A percentile compares a stretch with the other conserved stretches of the same genome.
Evolutionary conservation across 2,329 filamentous ascomycete genomes (phyloP).

Genomic region (Penicillium olsonii): DNA sequence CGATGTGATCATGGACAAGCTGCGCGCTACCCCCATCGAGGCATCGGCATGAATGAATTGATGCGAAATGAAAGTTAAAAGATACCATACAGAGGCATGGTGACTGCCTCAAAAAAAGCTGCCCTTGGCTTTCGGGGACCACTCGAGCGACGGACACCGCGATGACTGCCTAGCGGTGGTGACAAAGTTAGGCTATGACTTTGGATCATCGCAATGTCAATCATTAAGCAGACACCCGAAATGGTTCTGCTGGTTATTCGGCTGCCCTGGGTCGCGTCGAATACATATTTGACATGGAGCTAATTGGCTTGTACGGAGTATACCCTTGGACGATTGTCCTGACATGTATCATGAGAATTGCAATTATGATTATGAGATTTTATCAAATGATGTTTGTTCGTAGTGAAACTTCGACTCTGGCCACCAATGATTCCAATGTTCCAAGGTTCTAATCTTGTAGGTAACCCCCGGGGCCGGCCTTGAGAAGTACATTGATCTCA

Average conservation of each 20-base stretch:
- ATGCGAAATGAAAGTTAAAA: background rate
- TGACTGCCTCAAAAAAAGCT: background rate
- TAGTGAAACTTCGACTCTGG: no score
- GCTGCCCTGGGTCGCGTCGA: conserved; percentile 1
- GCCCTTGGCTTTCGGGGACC: background rate
- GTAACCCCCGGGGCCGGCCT: no score
- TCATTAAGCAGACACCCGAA: conserved; percentile 1
- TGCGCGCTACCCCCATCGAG: conserved; percentile 54
- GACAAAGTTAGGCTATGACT: background rate
- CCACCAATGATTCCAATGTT: no score
- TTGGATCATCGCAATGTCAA: background rate
- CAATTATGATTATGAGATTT: conserved; percentile 1
- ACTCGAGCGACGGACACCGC: background rate
- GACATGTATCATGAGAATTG: background rate
- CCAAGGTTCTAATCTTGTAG: no score
- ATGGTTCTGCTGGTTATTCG: conserved; percentile 7
- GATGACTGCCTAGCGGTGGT: background rate
- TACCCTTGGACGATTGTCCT: conserved; percentile 12
- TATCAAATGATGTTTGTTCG: background rate
- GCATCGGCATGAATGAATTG: conserved; percentile 27
- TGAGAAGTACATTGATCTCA: no score
- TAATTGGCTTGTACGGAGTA: conserved; percentile 16
- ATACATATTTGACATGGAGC: background rate
- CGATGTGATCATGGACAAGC: conserved; percentile 69
- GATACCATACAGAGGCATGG: conserved; percentile 1